These are phyloP conservation scores for Pseudozyma sp. DNA, from an alignment of 1,284 basidiomycete genomes.

Conservation along the genomic window DNA sequence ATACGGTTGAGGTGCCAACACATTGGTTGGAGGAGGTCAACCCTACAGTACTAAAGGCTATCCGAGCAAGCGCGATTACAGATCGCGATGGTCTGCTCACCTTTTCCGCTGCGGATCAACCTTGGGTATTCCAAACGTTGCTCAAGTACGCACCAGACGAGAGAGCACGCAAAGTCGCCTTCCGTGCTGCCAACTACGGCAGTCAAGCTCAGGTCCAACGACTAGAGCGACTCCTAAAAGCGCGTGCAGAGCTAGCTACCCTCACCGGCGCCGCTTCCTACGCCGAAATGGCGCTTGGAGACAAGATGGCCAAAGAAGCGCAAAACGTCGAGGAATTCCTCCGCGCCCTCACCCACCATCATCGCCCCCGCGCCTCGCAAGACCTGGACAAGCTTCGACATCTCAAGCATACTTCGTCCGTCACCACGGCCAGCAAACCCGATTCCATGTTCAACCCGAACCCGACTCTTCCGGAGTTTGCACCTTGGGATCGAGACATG, in stretches of 20 bases:
- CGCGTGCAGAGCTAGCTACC: constrained; percentile 59
- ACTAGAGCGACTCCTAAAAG: constrained; percentile 60
- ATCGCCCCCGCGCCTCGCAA: constrained; percentile 51
- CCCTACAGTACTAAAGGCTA: constrained; percentile 24
- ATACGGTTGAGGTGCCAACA: constrained; percentile 40
- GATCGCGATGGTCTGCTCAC: constrained; percentile 33
- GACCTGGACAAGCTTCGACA: constrained; percentile 52
- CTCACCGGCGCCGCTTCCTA: constrained; percentile 62
- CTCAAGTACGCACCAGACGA: constrained; percentile 84
- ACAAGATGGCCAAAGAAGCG: constrained; percentile 66
- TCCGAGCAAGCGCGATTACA: constrained; percentile 25
- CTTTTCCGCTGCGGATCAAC: constrained; percentile 67
- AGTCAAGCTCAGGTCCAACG: constrained; percentile 52
- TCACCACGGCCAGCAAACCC: neutral
- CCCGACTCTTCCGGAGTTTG: constrained; percentile 19
- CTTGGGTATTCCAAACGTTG: constrained; percentile 90
- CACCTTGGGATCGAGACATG: constrained; percentile 66
- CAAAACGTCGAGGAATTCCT: constrained; percentile 61
- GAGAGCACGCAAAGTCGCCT: constrained; percentile 82
- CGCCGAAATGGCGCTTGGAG: constrained; percentile 63
- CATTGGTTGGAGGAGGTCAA: constrained; percentile 53
- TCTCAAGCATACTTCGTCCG: constrained; percentile 39
- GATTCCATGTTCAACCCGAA: constrained; percentile 20
- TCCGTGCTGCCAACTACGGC: constrained; percentile 69
- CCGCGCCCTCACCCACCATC: constrained; percentile 54